phyloP scores from a whole-genome alignment of 202 grass and related monocot genomes.

The Zizania palustris region DNA sequence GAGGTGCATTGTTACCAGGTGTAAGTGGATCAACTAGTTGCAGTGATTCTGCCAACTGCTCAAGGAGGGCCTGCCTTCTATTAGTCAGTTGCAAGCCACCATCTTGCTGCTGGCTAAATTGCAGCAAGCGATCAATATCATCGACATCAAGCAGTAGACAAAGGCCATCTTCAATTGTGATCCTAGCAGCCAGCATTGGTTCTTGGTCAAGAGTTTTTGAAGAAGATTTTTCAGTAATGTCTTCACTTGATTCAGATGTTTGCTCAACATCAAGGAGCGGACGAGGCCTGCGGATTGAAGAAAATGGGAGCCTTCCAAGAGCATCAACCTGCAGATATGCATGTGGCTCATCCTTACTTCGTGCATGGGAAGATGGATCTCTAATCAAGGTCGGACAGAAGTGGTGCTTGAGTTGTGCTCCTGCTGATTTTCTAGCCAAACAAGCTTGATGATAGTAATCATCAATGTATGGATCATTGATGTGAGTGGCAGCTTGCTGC shows the following conservation, averaged over 20 bases:
- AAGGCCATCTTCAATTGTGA: conserved; percentile 81
- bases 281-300: conserved; percentile 77
- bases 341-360: conserved; percentile 72
- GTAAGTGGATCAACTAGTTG: conserved; percentile 77
- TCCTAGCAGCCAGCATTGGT: conserved; percentile 80
- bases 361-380: conserved; percentile 56
- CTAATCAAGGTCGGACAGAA: conserved; percentile 74
- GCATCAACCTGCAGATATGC: conserved; percentile 88
- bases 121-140: conserved; percentile 73
- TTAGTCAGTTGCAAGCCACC: conserved; percentile 66
- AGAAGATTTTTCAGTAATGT: conserved; percentile 41
- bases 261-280: conserved; percentile 85
- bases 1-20: conserved; percentile 48
- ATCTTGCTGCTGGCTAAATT: conserved; percentile 78
- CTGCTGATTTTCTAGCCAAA: conserved; percentile 63
- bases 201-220: conserved; percentile 82
- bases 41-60: conserved; percentile 68
- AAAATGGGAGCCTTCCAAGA: conserved; percentile 81
- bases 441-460: conserved; percentile 93
- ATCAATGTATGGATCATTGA: conserved; percentile 76
- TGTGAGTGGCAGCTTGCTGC: conserved; percentile 73
- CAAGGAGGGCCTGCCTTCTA: conserved; percentile 63
- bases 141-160: conserved; percentile 78
- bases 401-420: conserved; percentile 58
- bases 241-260: conserved; percentile 45